Evolutionary conservation across 352 stramenopile species (phyloP).

Genomic region (Phytophthora pinifolia): DNA sequence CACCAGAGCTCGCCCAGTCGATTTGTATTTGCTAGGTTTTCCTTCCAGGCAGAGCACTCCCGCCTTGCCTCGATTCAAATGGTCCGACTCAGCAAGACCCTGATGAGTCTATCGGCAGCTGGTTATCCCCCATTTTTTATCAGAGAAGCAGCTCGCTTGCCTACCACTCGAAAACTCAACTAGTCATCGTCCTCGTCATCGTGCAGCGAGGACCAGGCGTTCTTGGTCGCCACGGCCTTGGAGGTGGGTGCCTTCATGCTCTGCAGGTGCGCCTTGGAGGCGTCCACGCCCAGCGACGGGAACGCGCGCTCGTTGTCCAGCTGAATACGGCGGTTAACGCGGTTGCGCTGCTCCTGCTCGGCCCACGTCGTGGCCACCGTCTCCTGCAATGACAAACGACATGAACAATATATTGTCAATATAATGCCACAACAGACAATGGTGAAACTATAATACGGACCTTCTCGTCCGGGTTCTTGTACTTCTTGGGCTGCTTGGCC

Average conservation of each 20-base stretch:
- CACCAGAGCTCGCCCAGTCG: slow-evolving; percentile 2
- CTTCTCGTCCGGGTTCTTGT: slow-evolving; percentile 60
- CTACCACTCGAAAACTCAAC: background rate
- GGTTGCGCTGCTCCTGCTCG: slow-evolving; percentile 76
- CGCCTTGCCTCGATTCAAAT: slow-evolving; percentile 1
- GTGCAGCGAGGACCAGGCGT: slow-evolving; percentile 67
- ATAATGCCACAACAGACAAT: background rate
- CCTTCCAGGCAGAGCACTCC: slow-evolving; percentile 8
- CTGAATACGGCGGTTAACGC: slow-evolving; percentile 55
- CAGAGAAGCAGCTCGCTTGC: background rate
- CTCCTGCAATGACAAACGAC: slow-evolving; percentile 28
- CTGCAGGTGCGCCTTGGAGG: slow-evolving; percentile 48
- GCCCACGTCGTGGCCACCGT: slow-evolving; percentile 63
- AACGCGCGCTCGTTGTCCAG: slow-evolving; percentile 78
- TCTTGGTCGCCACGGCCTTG: slow-evolving; percentile 73
- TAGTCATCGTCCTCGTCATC: slow-evolving; percentile 69
- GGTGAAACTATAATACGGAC: slow-evolving; percentile 12
- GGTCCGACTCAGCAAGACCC: too few relatives aligned
- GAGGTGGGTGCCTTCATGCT: slow-evolving; percentile 62
- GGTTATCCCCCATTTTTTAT: too few relatives aligned
- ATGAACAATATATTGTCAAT: background rate
- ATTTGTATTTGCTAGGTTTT: slow-evolving; percentile 20
- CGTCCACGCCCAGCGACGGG: slow-evolving; percentile 65
- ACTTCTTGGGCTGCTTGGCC: slow-evolving; percentile 87
- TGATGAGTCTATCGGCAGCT: too few relatives aligned